phyloP scores from a whole-genome alignment of 2,329 filamentous ascomycete species.

The Nemania sp. region DNA sequence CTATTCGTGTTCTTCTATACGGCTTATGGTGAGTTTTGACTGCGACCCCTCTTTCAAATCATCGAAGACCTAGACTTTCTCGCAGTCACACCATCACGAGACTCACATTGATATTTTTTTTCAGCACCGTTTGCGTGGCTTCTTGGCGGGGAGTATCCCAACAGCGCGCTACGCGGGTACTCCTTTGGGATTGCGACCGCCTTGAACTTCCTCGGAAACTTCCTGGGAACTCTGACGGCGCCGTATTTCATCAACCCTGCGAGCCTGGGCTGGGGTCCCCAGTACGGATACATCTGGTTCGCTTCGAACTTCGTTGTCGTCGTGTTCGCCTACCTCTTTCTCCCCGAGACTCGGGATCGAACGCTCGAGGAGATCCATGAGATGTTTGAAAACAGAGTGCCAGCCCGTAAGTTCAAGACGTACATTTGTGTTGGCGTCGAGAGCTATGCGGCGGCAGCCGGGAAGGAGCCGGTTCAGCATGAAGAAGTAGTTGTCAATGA shows the following conservation, averaged over 20 bases:
- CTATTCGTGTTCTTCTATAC: conserved; percentile 44
- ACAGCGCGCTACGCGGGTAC: conserved; percentile 46
- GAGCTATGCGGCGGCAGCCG: conserved; percentile 23
- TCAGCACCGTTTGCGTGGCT: conserved; percentile 46
- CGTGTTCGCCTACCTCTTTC: conserved; percentile 38
- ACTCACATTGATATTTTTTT: background rate
- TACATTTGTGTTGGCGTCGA: conserved; percentile 33
- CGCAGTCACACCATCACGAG: background rate
- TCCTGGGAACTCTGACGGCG: conserved; percentile 46
- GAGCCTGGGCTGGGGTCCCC: conserved; percentile 44
- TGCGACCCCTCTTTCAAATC: background rate
- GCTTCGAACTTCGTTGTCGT: conserved; percentile 42
- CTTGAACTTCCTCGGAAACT: conserved; percentile 47
- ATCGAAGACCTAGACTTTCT: background rate
- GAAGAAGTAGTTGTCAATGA: background rate
- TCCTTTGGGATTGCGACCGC: conserved; percentile 46
- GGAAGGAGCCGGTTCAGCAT: conserved; percentile 25
- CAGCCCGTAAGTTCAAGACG: conserved; percentile 34
- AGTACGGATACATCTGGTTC: conserved; percentile 49
- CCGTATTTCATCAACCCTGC: conserved; percentile 51
- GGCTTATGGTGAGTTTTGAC: conserved; percentile 35
- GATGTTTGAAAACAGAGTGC: conserved; percentile 36
- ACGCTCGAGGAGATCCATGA: conserved; percentile 38
- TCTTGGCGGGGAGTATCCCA: conserved; percentile 46
- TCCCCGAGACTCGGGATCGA: conserved; percentile 36